Evolutionary conservation across 2,329 filamentous ascomycete species (phyloP).

Genomic region (Ophiostoma sp.): DNA sequence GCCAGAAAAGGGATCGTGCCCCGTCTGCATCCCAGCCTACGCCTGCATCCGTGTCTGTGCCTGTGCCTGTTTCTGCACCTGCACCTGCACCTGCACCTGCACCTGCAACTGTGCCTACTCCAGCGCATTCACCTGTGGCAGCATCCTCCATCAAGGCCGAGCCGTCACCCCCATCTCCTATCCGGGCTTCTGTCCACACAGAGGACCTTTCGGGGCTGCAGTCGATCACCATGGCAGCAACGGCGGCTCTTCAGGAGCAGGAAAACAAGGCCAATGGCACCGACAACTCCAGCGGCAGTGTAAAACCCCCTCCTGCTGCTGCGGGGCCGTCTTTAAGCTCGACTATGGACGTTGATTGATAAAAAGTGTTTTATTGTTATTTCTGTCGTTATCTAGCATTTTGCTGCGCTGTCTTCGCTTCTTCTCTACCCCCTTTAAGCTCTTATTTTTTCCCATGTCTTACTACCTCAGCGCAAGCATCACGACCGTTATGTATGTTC

Average conservation of each 20-base stretch:
- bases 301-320: not conserved
- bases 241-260: not conserved
- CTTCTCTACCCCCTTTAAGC: not conserved
- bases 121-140: not conserved
- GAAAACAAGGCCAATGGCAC: not conserved
- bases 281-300: not conserved
- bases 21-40: not conserved
- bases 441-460: constrained; percentile 13
- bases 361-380: constrained; percentile 5
- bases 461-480: constrained; percentile 19
- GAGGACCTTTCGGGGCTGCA: constrained; percentile 10
- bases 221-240: constrained; percentile 19
- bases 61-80: not conserved
- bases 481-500: constrained; percentile 24
- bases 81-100: not conserved
- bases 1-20: not conserved
- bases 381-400: constrained; percentile 10
- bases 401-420: constrained; percentile 1
- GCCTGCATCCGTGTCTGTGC: not conserved
- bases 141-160: not conserved
- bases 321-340: not conserved
- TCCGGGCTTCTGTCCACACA: not conserved
- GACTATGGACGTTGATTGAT: constrained; percentile 16
- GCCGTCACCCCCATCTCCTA: not conserved
- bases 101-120: not conserved